These are phyloP conservation scores for Tricholoma matsutake DNA, from an alignment of 768 basidiomycete genomes.

Conservation along the genomic window DNA sequence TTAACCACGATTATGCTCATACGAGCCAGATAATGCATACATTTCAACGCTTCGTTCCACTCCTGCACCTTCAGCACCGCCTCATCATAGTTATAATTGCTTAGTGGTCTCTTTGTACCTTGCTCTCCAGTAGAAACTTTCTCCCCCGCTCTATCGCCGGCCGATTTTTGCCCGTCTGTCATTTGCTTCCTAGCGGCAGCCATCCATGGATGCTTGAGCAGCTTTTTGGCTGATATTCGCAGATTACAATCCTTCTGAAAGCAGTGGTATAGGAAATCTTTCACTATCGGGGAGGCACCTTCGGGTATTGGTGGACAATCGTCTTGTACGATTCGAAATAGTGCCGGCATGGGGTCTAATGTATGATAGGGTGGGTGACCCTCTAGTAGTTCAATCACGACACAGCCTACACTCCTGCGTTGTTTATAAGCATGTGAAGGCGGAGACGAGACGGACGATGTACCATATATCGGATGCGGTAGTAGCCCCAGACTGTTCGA, in stretches of 20 bases:
- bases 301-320: slow-evolving; percentile 97
- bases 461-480: slow-evolving; percentile 95
- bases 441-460: not conserved
- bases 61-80: slow-evolving; percentile 94
- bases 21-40: slow-evolving; percentile 37
- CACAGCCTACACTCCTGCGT: slow-evolving; percentile 85
- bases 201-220: slow-evolving; percentile 97
- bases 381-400: slow-evolving; percentile 93
- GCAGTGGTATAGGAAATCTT: slow-evolving; percentile 95
- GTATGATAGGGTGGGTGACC: slow-evolving; percentile 95
- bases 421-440: slow-evolving; percentile 2
- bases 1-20: slow-evolving; percentile 6
- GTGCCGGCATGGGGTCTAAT: slow-evolving; percentile 96
- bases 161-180: slow-evolving; percentile 34
- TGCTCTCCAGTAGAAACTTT: slow-evolving; percentile 31
- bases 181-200: slow-evolving; percentile 76
- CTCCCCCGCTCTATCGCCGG: slow-evolving; percentile 32
- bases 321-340: slow-evolving; percentile 98
- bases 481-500: slow-evolving; percentile 96
- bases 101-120: slow-evolving; percentile 44
- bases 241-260: slow-evolving; percentile 98
- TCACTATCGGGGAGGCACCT: slow-evolving; percentile 90
- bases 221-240: slow-evolving; percentile 89
- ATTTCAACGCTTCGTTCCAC: slow-evolving; percentile 97
- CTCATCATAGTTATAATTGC: slow-evolving; percentile 90